Conservation (phyloP, 2,329 filamentous ascomycete species). For the Neofusicoccum umdonicola region DNA sequence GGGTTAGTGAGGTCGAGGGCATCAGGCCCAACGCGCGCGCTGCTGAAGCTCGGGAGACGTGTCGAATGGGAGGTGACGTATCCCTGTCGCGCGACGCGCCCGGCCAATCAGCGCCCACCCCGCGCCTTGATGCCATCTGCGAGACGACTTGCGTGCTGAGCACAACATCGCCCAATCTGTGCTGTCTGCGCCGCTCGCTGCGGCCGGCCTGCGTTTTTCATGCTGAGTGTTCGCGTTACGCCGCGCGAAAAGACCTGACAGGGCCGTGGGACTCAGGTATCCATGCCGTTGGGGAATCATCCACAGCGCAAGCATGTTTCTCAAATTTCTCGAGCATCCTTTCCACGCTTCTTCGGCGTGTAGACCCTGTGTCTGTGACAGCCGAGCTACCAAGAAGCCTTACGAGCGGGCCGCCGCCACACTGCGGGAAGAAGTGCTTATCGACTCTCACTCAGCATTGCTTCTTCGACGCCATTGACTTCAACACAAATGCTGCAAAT, state of each 20-base stretch:
- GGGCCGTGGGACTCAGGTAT: too few species aligned
- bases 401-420: too few species aligned
- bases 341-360: too few species aligned
- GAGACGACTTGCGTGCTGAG: constrained; percentile 8
- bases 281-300: too few species aligned
- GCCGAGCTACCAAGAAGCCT: too few species aligned
- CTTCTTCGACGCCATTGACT: not conserved
- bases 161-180: constrained; percentile 5
- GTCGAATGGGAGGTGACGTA: constrained; percentile 5
- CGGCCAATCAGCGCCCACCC: constrained; percentile 5
- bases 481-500: not conserved
- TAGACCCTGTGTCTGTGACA: too few species aligned
- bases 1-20: not conserved
- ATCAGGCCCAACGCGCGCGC: not conserved
- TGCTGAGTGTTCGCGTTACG: not conserved
- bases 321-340: too few species aligned
- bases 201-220: not conserved
- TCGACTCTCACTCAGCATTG: not conserved
- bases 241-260: too few species aligned
- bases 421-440: not conserved
- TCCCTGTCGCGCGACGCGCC: not conserved
- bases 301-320: too few species aligned
- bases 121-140: constrained; percentile 14
- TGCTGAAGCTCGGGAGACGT: not conserved
- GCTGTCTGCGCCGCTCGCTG: not conserved